Evolutionary conservation across 805 yeast species (phyloP).

Genomic region (Yarrowia divulgata): DNA sequence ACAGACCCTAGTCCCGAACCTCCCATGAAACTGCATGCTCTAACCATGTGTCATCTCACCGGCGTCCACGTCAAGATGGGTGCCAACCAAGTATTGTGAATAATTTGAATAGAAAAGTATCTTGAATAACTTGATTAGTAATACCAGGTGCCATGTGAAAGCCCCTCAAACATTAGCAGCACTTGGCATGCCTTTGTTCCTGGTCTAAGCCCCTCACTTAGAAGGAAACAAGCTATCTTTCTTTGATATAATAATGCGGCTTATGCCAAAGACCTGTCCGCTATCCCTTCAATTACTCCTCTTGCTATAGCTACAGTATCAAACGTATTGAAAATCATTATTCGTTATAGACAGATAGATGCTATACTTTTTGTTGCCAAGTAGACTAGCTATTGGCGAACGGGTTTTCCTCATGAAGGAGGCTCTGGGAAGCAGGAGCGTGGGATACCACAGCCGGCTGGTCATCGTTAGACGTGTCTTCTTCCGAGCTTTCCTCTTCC

Average conservation of each 20-base stretch:
- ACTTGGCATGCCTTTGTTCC: slow-evolving; percentile 21
- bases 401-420: slow-evolving; percentile 32
- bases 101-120: not conserved
- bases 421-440: slow-evolving; percentile 8
- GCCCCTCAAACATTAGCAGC: not conserved
- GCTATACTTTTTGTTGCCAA: slow-evolving; percentile 11
- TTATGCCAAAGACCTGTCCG: too few species aligned
- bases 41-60: slow-evolving; percentile 20
- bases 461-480: slow-evolving; percentile 50
- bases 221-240: too few species aligned
- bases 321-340: not conserved
- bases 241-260: too few species aligned
- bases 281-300: too few species aligned
- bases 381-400: slow-evolving; percentile 17
- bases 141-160: slow-evolving; percentile 2
- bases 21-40: slow-evolving; percentile 12
- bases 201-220: slow-evolving; percentile 8
- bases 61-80: slow-evolving; percentile 12
- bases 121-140: not conserved
- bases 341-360: slow-evolving; percentile 8
- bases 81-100: not conserved
- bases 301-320: not conserved
- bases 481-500: slow-evolving; percentile 50
- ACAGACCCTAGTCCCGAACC: slow-evolving; percentile 16
- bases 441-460: slow-evolving; percentile 44